phyloP scores from a whole-genome alignment of 202 grass and related monocot species.

The Elaeis oleifera region DNA sequence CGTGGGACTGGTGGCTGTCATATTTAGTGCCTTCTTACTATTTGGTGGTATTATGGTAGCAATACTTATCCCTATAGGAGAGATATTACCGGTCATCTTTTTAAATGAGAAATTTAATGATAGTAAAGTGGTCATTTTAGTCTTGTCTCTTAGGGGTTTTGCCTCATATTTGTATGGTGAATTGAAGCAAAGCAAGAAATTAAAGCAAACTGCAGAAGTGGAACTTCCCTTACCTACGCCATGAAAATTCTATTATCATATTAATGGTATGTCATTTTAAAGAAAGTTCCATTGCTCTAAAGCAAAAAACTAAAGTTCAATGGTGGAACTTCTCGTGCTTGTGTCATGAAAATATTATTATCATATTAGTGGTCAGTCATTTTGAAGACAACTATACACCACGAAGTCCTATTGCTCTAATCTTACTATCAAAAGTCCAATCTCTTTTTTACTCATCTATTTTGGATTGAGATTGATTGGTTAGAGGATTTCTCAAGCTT shows the following conservation, averaged over 20 bases:
- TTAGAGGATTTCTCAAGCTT: too few relatives aligned
- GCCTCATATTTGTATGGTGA: constrained; percentile 78
- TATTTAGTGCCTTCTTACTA: constrained; percentile 50
- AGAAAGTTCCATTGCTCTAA: neutral
- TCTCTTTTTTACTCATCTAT: too few relatives aligned
- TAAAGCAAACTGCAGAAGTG: constrained; percentile 4
- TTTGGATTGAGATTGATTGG: too few relatives aligned
- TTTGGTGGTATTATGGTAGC: constrained; percentile 54
- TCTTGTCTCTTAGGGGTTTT: constrained; percentile 68
- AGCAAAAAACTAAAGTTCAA: constrained; percentile 4
- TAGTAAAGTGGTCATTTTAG: constrained; percentile 43
- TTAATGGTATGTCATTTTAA: too few relatives aligned
- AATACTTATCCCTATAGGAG: constrained; percentile 32
- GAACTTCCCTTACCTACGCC: constrained; percentile 9
- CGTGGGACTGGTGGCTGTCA: constrained; percentile 51
- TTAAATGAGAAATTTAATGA: constrained; percentile 65
- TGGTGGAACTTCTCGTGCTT: constrained; percentile 9
- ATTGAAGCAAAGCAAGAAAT: constrained; percentile 30
- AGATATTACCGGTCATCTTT: constrained; percentile 63
- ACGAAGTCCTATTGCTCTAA: too few relatives aligned
- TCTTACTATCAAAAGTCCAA: too few relatives aligned
- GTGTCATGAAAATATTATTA: too few relatives aligned
- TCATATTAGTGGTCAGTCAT: too few relatives aligned
- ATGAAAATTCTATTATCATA: too few relatives aligned
- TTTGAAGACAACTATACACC: too few relatives aligned